A percentile compares a stretch with the other conserved stretches of the same genome.
phyloP scores from a whole-genome alignment of 116 monocot genomes.

The Posidonia oceanica region DNA sequence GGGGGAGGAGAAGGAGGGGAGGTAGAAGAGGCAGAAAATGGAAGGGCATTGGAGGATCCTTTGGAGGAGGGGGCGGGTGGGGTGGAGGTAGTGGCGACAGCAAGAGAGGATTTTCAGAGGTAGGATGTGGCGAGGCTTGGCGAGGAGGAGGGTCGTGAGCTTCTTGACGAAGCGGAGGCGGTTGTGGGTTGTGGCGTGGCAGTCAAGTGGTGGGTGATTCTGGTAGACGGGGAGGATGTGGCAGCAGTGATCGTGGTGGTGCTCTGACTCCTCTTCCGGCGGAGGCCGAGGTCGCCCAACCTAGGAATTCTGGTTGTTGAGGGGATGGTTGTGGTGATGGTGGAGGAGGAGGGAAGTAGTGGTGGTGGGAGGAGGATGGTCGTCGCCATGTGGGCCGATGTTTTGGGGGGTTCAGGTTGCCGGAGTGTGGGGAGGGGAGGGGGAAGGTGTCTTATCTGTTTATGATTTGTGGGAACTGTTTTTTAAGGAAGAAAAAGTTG shows the following conservation, averaged over 20 bases:
- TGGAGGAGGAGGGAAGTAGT: not conserved
- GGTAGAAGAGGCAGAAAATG: conserved; percentile 48
- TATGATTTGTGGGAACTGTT: too few relatives aligned
- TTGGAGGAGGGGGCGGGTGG: conserved; percentile 36
- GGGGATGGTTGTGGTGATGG: not conserved
- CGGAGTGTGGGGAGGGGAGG: too few relatives aligned
- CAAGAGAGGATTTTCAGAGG: conserved; percentile 51
- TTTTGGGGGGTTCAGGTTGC: too few relatives aligned
- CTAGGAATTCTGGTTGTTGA: not conserved
- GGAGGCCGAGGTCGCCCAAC: conserved; percentile 2
- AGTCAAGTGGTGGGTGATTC: conserved; percentile 39
- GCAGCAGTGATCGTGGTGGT: conserved; percentile 8
- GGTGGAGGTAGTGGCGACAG: conserved; percentile 54
- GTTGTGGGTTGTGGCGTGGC: conserved; percentile 39
- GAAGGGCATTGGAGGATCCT: conserved; percentile 65
- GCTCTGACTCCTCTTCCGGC: not conserved
- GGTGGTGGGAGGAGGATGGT: not conserved
- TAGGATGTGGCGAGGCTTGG: conserved; percentile 73
- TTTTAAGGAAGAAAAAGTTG: too few relatives aligned
- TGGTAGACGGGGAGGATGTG: conserved; percentile 6
- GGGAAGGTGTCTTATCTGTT: too few relatives aligned
- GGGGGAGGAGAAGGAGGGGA: conserved; percentile 17
- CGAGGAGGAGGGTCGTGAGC: conserved; percentile 67
- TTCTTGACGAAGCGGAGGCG: conserved; percentile 68
- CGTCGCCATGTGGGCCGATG: not conserved